Percentiles rank a stretch among this genome's conserved stretches.
phyloP scores from a whole-genome alignment of 148 eudicot genomes.

The Pharnaceum exiguum region DNA sequence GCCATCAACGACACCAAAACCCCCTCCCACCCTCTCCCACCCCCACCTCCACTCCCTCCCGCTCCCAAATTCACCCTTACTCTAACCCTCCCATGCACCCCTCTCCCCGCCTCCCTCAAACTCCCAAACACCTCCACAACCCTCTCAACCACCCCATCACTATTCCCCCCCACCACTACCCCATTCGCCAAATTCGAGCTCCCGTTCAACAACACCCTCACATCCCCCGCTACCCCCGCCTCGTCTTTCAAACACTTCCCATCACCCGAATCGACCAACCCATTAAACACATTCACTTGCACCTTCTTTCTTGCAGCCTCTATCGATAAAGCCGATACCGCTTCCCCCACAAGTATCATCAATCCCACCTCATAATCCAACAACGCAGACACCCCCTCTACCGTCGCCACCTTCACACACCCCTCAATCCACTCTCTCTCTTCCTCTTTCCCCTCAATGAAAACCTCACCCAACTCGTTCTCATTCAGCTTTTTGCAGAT shows the following conservation, averaged over 20 bases:
- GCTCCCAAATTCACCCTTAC: constrained; percentile 48
- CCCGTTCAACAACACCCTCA: constrained; percentile 74
- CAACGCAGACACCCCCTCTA: constrained; percentile 56
- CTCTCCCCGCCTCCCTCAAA: constrained; percentile 49
- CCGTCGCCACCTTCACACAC: too few relatives aligned
- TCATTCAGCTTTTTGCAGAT: too few relatives aligned
- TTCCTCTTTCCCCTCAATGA: too few relatives aligned
- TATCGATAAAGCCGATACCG: constrained; percentile 61
- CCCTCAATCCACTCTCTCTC: too few relatives aligned
- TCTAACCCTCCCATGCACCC: constrained; percentile 48
- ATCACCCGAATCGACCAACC: constrained; percentile 65
- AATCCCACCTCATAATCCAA: constrained; percentile 46
- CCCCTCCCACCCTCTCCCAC: constrained; percentile 25
- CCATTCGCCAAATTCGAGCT: constrained; percentile 69
- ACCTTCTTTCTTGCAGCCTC: constrained; percentile 60
- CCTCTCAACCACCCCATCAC: constrained; percentile 32
- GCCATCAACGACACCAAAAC: constrained; percentile 25
- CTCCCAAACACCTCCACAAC: constrained; percentile 54
- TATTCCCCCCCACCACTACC: constrained; percentile 25
- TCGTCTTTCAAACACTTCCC: constrained; percentile 67
- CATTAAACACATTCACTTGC: constrained; percentile 35
- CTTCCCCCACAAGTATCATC: constrained; percentile 41
- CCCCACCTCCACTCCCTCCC: constrained; percentile 21
- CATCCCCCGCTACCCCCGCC: constrained; percentile 67
- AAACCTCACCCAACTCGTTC: too few relatives aligned